Percentiles rank a stretch among this genome's conserved stretches.
phyloP scores from a whole-genome alignment of 2,329 filamentous ascomycete species.

The Fusarium proliferatum region DNA sequence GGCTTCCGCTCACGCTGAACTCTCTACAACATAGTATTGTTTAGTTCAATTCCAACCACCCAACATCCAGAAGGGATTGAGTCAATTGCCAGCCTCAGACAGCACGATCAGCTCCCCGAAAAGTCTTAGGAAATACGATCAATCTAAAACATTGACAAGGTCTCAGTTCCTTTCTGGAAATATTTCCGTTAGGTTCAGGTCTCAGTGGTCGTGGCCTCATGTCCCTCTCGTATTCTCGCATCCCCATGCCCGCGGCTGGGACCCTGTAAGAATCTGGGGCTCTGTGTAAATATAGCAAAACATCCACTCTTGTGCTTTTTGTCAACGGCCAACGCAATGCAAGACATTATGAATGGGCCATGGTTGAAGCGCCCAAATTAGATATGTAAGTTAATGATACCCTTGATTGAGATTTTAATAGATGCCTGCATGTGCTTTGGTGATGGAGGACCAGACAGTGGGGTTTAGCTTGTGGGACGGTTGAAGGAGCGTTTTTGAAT shows the following conservation, averaged over 20 bases:
- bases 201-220: slow-evolving; percentile 6
- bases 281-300: slow-evolving; percentile 31
- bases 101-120: background rate
- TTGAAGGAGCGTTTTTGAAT: background rate
- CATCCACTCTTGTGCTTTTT: slow-evolving; percentile 14
- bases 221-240: slow-evolving; percentile 33
- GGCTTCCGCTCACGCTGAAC: background rate
- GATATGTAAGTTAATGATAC: background rate
- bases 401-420: background rate
- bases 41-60: background rate
- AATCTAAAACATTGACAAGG: slow-evolving; percentile 7
- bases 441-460: background rate
- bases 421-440: background rate
- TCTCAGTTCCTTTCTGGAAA: slow-evolving; percentile 6
- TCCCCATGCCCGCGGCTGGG: slow-evolving; percentile 1
- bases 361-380: background rate
- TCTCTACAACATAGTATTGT: background rate
- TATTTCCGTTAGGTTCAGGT: background rate
- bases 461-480: background rate
- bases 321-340: background rate
- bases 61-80: accelerated
- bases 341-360: background rate
- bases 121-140: background rate
- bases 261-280: slow-evolving; percentile 23
- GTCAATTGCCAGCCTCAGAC: background rate